Evolutionary conservation across 257 asterid species (phyloP).

Genomic region (Salvia hispanica): DNA sequence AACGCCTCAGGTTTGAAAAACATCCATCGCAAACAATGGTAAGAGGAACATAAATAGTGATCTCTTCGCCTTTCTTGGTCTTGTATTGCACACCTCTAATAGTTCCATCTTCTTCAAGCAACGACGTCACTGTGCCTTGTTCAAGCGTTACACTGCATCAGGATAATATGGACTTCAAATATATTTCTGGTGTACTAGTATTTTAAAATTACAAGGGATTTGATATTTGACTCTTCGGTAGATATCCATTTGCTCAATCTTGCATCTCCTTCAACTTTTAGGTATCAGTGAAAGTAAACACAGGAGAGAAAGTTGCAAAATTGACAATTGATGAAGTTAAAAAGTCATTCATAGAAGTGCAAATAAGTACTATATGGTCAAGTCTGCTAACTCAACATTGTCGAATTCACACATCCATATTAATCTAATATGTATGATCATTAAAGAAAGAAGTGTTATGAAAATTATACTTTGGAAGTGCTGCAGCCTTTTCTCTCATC

Average conservation of each 20-base stretch:
- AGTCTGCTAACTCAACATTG: slow-evolving; percentile 13
- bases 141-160: slow-evolving; percentile 49
- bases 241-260: background rate
- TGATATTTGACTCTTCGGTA: background rate
- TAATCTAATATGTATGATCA: background rate
- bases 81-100: slow-evolving; percentile 58
- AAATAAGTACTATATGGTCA: slow-evolving; percentile 22
- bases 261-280: background rate
- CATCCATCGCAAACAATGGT: slow-evolving; percentile 68
- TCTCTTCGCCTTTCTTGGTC: slow-evolving; percentile 46
- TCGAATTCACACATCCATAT: background rate
- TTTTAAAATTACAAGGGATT: background rate
- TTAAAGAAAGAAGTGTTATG: background rate
- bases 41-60: slow-evolving; percentile 49
- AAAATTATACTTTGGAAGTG: slow-evolving; percentile 62
- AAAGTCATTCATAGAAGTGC: slow-evolving; percentile 4
- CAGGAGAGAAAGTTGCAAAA: background rate
- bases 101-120: slow-evolving; percentile 53
- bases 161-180: slow-evolving; percentile 19
- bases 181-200: background rate
- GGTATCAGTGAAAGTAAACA: slow-evolving; percentile 4
- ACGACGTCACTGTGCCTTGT: slow-evolving; percentile 60
- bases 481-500: slow-evolving; percentile 78
- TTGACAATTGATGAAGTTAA: background rate
- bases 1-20: slow-evolving; percentile 62